These are phyloP conservation scores for Terana coerulea DNA, from an alignment of 768 basidiomycete species.

Conservation along the genomic window DNA sequence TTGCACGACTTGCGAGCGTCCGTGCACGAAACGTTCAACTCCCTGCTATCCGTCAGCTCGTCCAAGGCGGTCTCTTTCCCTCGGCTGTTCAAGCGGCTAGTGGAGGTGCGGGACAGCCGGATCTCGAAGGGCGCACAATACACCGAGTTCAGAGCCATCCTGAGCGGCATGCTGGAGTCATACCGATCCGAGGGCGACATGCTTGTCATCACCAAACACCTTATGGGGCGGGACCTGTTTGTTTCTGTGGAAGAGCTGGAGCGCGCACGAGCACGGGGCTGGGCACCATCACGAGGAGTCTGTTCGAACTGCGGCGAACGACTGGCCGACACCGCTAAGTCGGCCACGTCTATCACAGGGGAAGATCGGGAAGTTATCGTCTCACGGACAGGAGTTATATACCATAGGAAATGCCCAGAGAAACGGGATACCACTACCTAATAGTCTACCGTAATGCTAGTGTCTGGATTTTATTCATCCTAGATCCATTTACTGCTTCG, in stretches of 20 bases:
- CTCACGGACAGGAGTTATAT: slow-evolving; percentile 57
- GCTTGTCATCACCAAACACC: slow-evolving; percentile 75
- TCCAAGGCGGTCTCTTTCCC: slow-evolving; percentile 85
- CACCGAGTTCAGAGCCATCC: slow-evolving; percentile 85
- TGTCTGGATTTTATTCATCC: slow-evolving; percentile 1
- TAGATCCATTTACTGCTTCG: not conserved
- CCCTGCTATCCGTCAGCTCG: slow-evolving; percentile 81
- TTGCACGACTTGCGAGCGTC: slow-evolving; percentile 61
- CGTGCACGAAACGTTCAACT: slow-evolving; percentile 80
- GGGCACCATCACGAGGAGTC: slow-evolving; percentile 46
- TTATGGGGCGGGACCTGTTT: slow-evolving; percentile 81
- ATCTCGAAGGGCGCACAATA: slow-evolving; percentile 66
- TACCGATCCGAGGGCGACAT: slow-evolving; percentile 92
- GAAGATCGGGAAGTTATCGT: slow-evolving; percentile 37
- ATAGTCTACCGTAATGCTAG: slow-evolving; percentile 18
- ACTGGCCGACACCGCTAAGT: slow-evolving; percentile 28
- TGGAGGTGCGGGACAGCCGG: slow-evolving; percentile 56
- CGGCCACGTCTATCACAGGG: not conserved
- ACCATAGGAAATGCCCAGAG: slow-evolving; percentile 45
- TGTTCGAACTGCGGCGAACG: slow-evolving; percentile 55
- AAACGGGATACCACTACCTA: slow-evolving; percentile 23
- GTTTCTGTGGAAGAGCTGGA: slow-evolving; percentile 60
- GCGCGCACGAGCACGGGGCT: slow-evolving; percentile 56
- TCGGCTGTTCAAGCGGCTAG: slow-evolving; percentile 85
- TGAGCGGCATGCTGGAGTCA: slow-evolving; percentile 94